These are phyloP conservation scores for Chaetomidium leptoderma DNA, from an alignment of 495 filamentous ascomycete genomes.

Conservation along the genomic window DNA sequence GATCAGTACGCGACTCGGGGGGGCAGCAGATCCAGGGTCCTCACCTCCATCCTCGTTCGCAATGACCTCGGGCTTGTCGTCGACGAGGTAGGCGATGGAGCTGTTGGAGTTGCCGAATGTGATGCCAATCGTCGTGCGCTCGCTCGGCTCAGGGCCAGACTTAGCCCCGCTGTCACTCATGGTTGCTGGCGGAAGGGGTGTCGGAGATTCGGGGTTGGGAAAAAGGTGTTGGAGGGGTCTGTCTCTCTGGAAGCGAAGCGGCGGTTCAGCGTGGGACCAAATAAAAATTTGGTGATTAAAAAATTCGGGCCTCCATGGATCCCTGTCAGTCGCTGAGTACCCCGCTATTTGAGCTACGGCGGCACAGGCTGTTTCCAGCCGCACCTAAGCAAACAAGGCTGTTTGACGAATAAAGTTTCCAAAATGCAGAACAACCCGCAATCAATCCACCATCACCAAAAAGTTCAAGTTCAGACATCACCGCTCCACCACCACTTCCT, in stretches of 20 bases:
- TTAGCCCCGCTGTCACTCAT: conserved; percentile 40
- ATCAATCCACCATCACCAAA: conserved; percentile 1
- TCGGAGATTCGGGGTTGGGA: neutral
- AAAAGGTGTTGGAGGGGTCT: neutral
- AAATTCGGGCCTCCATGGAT: no score
- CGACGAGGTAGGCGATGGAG: conserved; percentile 86
- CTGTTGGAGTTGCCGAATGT: conserved; percentile 98
- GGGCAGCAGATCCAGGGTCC: conserved; percentile 24
- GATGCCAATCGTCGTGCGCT: conserved; percentile 84
- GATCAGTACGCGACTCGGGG: neutral
- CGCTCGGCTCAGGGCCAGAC: conserved; percentile 48
- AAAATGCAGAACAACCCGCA: neutral
- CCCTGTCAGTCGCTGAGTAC: no score
- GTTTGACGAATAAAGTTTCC: neutral
- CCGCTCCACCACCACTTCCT: neutral
- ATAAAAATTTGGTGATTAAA: no score
- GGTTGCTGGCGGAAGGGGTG: neutral
- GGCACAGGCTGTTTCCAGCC: no score
- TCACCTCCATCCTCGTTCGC: conserved; percentile 97
- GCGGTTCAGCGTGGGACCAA: no score
- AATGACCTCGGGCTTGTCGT: conserved; percentile 95
- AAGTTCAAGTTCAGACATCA: no score
- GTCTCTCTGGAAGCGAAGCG: conserved; percentile 14
- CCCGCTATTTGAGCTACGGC: no score
- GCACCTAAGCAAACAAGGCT: no score